A percentile compares a stretch with the other conserved stretches of the same genome.
phyloP scores from a whole-genome alignment of 2,329 filamentous ascomycete genomes.

The Paraconiothyrium brasiliense region DNA sequence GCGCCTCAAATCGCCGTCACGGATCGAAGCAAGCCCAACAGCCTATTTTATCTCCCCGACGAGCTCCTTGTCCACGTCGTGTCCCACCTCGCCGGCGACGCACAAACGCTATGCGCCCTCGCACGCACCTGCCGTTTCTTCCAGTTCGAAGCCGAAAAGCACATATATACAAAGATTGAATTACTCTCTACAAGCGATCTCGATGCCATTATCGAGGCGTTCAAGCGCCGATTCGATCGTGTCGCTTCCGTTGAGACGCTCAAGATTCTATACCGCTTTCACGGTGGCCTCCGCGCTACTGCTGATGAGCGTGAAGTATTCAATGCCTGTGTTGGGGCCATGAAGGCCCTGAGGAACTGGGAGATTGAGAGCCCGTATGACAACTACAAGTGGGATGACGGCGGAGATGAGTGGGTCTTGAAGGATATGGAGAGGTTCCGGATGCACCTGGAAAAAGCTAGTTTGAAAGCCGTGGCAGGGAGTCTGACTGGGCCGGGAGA shows the following conservation, averaged over 20 bases:
- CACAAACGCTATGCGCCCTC: conserved; percentile 34
- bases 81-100: conserved; percentile 36
- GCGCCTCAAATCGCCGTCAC: background rate
- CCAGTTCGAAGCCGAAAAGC: conserved; percentile 43
- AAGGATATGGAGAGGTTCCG: conserved; percentile 46
- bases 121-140: conserved; percentile 42
- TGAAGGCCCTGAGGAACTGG: conserved; percentile 44
- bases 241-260: conserved; percentile 42
- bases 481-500: conserved; percentile 15
- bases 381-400: conserved; percentile 43
- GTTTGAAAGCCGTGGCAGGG: conserved; percentile 23
- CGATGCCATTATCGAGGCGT: conserved; percentile 36
- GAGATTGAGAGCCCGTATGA: conserved; percentile 49
- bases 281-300: conserved; percentile 29
- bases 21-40: background rate
- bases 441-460: conserved; percentile 36
- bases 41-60: conserved; percentile 28
- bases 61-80: conserved; percentile 44
- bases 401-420: conserved; percentile 42
- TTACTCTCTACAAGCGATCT: conserved; percentile 39
- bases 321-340: conserved; percentile 40
- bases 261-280: conserved; percentile 43
- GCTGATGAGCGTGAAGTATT: conserved; percentile 35
- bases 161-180: conserved; percentile 43
- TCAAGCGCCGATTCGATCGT: conserved; percentile 35